Conservation (phyloP, 2,329 filamentous ascomycete species). For the Aspergillus sp. region DNA sequence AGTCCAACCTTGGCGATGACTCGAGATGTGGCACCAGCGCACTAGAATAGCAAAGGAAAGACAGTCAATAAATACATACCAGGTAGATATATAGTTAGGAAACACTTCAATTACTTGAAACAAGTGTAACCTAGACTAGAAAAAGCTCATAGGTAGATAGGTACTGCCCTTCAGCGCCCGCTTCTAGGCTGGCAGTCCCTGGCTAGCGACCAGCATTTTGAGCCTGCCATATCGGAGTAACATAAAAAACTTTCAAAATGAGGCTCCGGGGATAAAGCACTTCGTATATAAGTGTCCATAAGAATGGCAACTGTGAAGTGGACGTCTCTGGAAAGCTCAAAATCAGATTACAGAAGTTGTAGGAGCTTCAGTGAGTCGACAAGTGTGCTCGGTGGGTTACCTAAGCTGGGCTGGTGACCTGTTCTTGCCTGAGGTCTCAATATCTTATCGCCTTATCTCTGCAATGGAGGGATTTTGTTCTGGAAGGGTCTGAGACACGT, state of each 20-base stretch:
- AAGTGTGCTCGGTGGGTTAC: slow-evolving; percentile 19
- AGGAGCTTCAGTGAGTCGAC: slow-evolving; percentile 17
- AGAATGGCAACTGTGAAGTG: slow-evolving; percentile 7
- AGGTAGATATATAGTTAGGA: neutral
- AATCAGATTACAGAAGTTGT: slow-evolving; percentile 11
- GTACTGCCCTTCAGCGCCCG: neutral
- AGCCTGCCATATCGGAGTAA: slow-evolving; percentile 1
- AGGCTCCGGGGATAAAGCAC: neutral
- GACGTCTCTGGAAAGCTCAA: slow-evolving; percentile 11
- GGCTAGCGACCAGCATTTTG: neutral
- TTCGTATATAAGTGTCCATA: neutral
- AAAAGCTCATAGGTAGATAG: neutral
- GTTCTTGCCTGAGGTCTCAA: slow-evolving; percentile 15
- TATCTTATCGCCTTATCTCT: slow-evolving; percentile 7
- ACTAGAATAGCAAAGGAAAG: neutral
- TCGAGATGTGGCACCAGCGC: slow-evolving; percentile 8
- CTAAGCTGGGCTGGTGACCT: slow-evolving; percentile 18
- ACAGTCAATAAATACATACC: neutral
- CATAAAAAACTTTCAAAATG: neutral
- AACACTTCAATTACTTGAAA: neutral
- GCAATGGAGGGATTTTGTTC: slow-evolving; percentile 1
- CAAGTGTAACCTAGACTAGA: neutral
- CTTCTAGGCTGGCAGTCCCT: neutral
- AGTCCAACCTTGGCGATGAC: slow-evolving; percentile 12
- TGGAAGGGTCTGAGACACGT: slow-evolving; percentile 18